Evolutionary conservation across 2,329 filamentous ascomycete genomes (phyloP).

Genomic region (Claviceps citrina): DNA sequence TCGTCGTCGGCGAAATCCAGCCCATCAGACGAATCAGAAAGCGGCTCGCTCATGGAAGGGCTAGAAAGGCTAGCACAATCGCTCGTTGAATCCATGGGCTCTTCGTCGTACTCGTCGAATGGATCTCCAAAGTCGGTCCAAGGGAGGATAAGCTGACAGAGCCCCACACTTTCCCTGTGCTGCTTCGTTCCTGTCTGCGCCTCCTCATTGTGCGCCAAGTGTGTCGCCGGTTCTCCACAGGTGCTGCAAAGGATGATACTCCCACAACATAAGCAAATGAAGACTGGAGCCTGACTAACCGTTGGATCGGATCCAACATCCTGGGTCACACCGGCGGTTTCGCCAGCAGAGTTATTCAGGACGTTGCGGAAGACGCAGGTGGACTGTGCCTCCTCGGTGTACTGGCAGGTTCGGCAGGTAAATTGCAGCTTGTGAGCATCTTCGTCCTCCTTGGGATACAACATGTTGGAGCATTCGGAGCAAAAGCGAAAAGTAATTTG

Average conservation of each 20-base stretch:
- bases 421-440: constrained; percentile 75
- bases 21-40: constrained; percentile 10
- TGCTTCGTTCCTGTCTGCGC: constrained; percentile 1
- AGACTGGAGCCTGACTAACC: constrained; percentile 53
- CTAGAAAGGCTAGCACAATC: neutral
- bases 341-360: constrained; percentile 77
- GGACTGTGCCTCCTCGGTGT: constrained; percentile 70
- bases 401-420: constrained; percentile 89
- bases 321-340: constrained; percentile 92
- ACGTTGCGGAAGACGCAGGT: constrained; percentile 93
- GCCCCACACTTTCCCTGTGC: constrained; percentile 12
- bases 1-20: constrained; percentile 12
- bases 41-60: constrained; percentile 3
- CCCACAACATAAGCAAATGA: constrained; percentile 33
- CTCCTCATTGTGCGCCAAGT: constrained; percentile 8
- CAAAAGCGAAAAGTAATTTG: constrained; percentile 97
- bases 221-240: constrained; percentile 19
- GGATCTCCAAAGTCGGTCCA: constrained; percentile 17
- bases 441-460: constrained; percentile 92
- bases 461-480: constrained; percentile 95
- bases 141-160: constrained; percentile 15
- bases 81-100: constrained; percentile 13
- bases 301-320: constrained; percentile 96
- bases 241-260: constrained; percentile 26
- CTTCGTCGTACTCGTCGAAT: constrained; percentile 25